Base-by-base conservation (phyloP, 2,329 filamentous ascomycete species). In the Coccinonectria pachysandricola region DNA sequence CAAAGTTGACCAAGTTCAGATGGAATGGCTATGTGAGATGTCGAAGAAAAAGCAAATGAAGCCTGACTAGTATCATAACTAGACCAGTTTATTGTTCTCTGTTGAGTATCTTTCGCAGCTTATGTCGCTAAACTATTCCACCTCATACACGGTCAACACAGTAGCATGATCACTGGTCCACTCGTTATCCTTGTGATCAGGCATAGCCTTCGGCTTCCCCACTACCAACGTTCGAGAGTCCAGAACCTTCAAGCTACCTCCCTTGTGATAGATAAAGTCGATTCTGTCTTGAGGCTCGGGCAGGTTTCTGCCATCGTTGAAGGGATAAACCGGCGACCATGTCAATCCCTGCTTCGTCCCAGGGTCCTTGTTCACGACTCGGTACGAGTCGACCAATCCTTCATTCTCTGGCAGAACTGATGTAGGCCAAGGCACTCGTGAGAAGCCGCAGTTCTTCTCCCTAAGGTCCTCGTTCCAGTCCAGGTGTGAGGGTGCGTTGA, bases 401-500 rank as follows among this genome's bases (percentile, higher is more conserved):
- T 45, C 44, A 8, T 57, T 42, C 8, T 40, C 31, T 6, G 56
- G 52, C 5, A 50, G 36, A 3, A 40, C 35, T 0, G 59, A 61
- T 1, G 53, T 57, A 3, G 59, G 59, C 59, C 59, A 62, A 7
- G 38, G 38, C 4, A 59, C 38, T 19, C 40, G 31, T 4, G 37
- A 44, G 21, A 47, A 48, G 7, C 53, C 54, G 28, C 58, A 61
- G 41, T 62, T 50, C 31, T 45, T 46, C 4, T 49, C 36, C 15
- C 41, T 40, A 2, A 46, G 37, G 5, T 37, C 46, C 5, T 56
- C 48, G 4, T 48, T 53, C 43, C 50, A 62, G 44, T 62, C 59
- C 2, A 60, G 45, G 23, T 62, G 58, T 11, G 59, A 62, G 0
- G 59, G 58, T 1, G 59, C 56, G 35, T 61, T 62, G 32, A 61